These are phyloP conservation scores for Metarhizium anisopliae DNA, from an alignment of 2,329 filamentous ascomycete genomes.

Conservation along the genomic window DNA sequence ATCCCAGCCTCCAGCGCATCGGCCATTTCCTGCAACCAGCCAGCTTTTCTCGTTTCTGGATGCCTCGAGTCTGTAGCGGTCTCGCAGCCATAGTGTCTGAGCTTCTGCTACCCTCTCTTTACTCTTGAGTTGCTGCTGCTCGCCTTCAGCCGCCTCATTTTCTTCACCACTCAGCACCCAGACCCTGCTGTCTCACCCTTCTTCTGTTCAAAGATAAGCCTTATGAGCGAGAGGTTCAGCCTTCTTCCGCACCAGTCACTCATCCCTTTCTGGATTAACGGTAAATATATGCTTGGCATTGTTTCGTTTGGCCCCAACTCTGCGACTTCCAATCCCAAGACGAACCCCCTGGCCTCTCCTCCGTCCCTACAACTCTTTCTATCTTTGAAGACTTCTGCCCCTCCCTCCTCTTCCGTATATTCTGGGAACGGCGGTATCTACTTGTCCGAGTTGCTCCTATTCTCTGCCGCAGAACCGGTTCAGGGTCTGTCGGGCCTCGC, in stretches of 20 bases:
- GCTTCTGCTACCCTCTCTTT: neutral
- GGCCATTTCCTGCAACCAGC: neutral
- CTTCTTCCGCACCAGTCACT: neutral
- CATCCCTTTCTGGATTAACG: neutral
- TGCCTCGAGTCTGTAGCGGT: neutral
- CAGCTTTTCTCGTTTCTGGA: neutral
- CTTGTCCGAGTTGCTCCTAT: neutral
- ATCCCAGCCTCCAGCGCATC: neutral
- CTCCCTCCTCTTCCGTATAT: neutral
- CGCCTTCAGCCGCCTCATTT: neutral
- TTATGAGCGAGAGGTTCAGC: neutral
- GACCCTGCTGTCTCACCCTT: neutral
- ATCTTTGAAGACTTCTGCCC: neutral
- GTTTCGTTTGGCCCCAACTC: neutral
- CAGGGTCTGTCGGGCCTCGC: neutral
- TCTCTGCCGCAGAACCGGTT: neutral
- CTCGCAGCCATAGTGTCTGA: neutral
- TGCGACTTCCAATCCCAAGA: neutral
- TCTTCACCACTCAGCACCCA: neutral
- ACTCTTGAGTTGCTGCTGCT: neutral
- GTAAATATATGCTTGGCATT: too few species aligned
- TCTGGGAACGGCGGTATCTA: neutral
- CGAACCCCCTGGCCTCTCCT: neutral
- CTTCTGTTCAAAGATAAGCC: neutral
- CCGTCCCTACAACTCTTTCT: neutral